These are phyloP conservation scores for Pichia sp. DNA, from an alignment of 1,139 yeast species.

Conservation along the genomic window DNA sequence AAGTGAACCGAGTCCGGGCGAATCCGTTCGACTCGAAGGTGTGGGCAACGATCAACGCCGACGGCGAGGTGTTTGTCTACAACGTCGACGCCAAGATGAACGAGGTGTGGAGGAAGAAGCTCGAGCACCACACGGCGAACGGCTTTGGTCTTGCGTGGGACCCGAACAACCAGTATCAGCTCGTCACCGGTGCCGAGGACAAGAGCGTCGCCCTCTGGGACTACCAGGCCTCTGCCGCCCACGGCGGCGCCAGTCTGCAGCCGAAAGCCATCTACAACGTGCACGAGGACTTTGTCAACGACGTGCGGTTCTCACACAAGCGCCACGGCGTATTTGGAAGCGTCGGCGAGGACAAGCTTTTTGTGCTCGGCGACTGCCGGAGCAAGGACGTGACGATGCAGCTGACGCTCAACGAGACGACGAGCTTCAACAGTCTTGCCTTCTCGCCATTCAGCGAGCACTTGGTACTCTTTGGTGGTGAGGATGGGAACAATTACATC, in stretches of 20 bases:
- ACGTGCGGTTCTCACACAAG: slow-evolving; percentile 63
- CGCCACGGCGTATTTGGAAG: slow-evolving; percentile 56
- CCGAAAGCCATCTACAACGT: slow-evolving; percentile 32
- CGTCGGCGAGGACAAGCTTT: slow-evolving; percentile 61
- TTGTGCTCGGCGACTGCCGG: slow-evolving; percentile 44
- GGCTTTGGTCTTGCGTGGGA: slow-evolving; percentile 77
- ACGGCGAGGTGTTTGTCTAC: slow-evolving; percentile 70
- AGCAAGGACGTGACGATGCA: slow-evolving; percentile 30
- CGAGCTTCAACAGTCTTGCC: slow-evolving; percentile 57
- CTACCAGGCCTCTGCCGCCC: slow-evolving; percentile 26
- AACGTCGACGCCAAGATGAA: slow-evolving; percentile 33
- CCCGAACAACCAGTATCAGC: slow-evolving; percentile 41
- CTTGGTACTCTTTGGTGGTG: slow-evolving; percentile 63
- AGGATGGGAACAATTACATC: slow-evolving; percentile 58
- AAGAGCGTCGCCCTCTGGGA: slow-evolving; percentile 58
- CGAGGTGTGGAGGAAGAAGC: slow-evolving; percentile 17
- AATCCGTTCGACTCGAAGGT: slow-evolving; percentile 68
- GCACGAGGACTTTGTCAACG: slow-evolving; percentile 64
- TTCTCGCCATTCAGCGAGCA: slow-evolving; percentile 60
- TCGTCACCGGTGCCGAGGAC: slow-evolving; percentile 65
- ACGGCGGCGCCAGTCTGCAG: slow-evolving; percentile 12
- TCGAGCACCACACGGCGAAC: slow-evolving; percentile 56
- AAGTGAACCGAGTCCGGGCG: slow-evolving; percentile 72
- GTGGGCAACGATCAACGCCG: slow-evolving; percentile 74
- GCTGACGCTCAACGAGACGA: slow-evolving; percentile 34